phyloP scores from a whole-genome alignment of 306 rosid genomes.

The Quercus rubra region DNA sequence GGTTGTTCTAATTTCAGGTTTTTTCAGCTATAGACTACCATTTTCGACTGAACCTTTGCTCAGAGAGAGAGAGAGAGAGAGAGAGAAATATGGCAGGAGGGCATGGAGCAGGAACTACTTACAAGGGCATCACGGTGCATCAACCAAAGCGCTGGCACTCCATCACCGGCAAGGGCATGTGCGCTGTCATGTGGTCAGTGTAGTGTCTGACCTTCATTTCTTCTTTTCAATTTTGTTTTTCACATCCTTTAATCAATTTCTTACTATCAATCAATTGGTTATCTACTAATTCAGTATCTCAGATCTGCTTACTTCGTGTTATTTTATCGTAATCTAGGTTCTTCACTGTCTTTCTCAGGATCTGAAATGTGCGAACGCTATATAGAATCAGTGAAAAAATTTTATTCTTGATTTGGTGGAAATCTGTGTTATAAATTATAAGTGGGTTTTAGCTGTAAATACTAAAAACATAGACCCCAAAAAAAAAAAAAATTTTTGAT shows the following conservation, averaged over 20 bases:
- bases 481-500: neutral
- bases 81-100: constrained; percentile 45
- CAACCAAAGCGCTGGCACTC: constrained; percentile 84
- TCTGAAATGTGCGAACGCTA: neutral
- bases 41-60: neutral
- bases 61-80: neutral
- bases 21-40: no score
- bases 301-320: constrained; percentile 3
- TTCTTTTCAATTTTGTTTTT: neutral
- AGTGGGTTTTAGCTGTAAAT: neutral
- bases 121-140: constrained; percentile 47
- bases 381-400: neutral
- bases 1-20: no score
- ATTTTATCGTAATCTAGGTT: neutral
- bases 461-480: neutral
- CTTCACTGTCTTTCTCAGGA: neutral
- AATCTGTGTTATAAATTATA: neutral
- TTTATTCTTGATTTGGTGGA: neutral
- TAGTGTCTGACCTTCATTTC: neutral
- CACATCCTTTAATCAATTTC: no score
- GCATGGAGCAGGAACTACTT: constrained; percentile 49
- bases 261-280: neutral
- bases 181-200: constrained; percentile 87
- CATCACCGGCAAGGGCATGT: constrained; percentile 90
- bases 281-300: neutral